Evolutionary conservation across 257 asterid genomes (phyloP), one percentile per base, ranked within the genome.

Genomic region (Penstemon newberryi): DNA sequence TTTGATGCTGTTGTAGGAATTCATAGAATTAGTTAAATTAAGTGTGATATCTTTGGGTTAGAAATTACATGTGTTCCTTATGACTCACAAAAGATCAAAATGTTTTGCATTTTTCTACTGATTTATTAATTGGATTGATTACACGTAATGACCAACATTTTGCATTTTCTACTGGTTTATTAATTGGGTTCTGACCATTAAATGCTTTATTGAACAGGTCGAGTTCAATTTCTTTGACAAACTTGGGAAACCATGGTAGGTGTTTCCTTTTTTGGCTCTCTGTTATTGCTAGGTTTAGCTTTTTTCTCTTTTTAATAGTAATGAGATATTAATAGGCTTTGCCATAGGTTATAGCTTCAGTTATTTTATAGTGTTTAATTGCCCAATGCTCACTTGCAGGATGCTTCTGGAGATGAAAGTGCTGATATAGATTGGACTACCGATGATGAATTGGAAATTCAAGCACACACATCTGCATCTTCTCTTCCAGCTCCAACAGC

Each of bases 361-460:
- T 15, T 42, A 63, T 25, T 25, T 61, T 38, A 61, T 42, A 38
- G 25, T 62, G 49, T 50, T 61, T 60, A 39, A 49, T 58, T 49
- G 69, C 38, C 43, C 33, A 36, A 60, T 65, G 67, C 45, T 18
- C 8, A 12, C 50, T 13, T 36, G 49, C 79, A 76, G 80, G 80
- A 69, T 73, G 73, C 53, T 15, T 56, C 80, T 18, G 87, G 63
- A 65, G 83, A 68, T 5, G 79, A 75, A 5, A 36, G 54, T 11
- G 46, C 12, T 5, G 72, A 72, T 36, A 6, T 82, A 40, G 86
- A 85, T 72, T 85, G 90, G 90, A 82, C 67, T 8, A 68, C 90
- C 0, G 90, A 85, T 60, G 90, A 85, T 0, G 87, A 84, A 11
- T 70, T 70, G 41, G 87, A 84, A 4, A 66, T 55, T 44, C 65